Evolutionary conservation across 2,329 filamentous ascomycete species (phyloP).

Genomic region (Triangularia verruculosa): DNA sequence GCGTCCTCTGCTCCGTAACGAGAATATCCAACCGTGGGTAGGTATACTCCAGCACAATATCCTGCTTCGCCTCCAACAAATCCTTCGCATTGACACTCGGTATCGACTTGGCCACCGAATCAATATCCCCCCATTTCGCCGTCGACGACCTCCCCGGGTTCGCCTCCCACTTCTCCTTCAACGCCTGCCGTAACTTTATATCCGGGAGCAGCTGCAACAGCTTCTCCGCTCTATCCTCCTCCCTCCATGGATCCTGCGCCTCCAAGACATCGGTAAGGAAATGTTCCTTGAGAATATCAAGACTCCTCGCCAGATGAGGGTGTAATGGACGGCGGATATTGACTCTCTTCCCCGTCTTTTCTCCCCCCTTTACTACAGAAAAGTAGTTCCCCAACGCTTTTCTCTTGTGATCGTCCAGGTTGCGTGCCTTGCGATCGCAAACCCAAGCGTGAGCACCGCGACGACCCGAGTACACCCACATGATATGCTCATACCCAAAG

Average conservation of each 20-base stretch:
- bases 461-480: slow-evolving; percentile 98
- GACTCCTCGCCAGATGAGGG: slow-evolving; percentile 82
- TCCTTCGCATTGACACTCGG: slow-evolving; percentile 68
- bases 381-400: slow-evolving; percentile 85
- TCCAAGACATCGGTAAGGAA: slow-evolving; percentile 81
- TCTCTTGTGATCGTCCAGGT: slow-evolving; percentile 81
- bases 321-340: slow-evolving; percentile 83
- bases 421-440: slow-evolving; percentile 82
- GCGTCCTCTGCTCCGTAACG: slow-evolving; percentile 96
- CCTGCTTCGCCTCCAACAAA: slow-evolving; percentile 86
- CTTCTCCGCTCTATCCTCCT: slow-evolving; percentile 66
- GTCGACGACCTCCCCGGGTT: slow-evolving; percentile 72
- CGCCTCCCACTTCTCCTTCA: slow-evolving; percentile 88
- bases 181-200: slow-evolving; percentile 67
- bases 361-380: slow-evolving; percentile 82
- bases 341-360: slow-evolving; percentile 82
- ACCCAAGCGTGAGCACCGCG: slow-evolving; percentile 98
- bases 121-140: slow-evolving; percentile 93
- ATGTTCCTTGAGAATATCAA: slow-evolving; percentile 78
- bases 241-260: slow-evolving; percentile 82
- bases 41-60: slow-evolving; percentile 94
- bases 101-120: slow-evolving; percentile 75
- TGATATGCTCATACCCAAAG: slow-evolving; percentile 93
- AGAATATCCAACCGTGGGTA: slow-evolving; percentile 96
- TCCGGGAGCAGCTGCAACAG: slow-evolving; percentile 86